Conservation (phyloP, 2,329 filamentous ascomycete genomes). For the Colletotrichum cuscutae region DNA sequence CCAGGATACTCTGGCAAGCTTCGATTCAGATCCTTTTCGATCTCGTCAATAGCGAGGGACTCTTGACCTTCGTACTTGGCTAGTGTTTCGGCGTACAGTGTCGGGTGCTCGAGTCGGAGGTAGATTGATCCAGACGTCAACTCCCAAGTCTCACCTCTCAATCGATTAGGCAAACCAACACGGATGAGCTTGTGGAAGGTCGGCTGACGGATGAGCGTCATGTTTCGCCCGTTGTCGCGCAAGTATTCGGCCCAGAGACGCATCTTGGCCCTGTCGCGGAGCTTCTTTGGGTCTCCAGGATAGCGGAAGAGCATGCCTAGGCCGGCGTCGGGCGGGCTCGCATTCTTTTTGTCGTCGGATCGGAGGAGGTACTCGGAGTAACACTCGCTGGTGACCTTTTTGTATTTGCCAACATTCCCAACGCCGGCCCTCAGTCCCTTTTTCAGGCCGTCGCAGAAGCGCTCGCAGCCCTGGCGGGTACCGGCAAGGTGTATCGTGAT, state of each 20-base stretch:
- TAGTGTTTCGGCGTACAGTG: conserved; percentile 84
- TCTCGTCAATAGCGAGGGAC: conserved; percentile 97
- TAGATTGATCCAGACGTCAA: conserved; percentile 92
- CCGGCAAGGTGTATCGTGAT: conserved; percentile 93
- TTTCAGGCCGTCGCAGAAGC: conserved; percentile 96
- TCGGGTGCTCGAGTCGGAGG: conserved; percentile 86
- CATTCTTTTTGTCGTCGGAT: conserved; percentile 69
- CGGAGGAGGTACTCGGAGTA: conserved; percentile 89
- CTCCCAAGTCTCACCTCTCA: conserved; percentile 97
- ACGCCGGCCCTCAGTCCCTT: conserved; percentile 88
- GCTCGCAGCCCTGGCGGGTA: conserved; percentile 87
- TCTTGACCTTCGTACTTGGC: conserved; percentile 85
- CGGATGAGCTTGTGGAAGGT: conserved; percentile 98
- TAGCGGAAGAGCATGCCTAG: conserved; percentile 94
- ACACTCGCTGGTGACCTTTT: conserved; percentile 82
- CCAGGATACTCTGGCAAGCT: conserved; percentile 97
- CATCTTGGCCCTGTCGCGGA: conserved; percentile 97
- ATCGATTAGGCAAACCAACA: conserved; percentile 91
- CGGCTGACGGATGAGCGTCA: conserved; percentile 91
- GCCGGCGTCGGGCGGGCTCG: conserved; percentile 86
- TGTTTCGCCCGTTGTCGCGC: conserved; percentile 92
- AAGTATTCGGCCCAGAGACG: conserved; percentile 97
- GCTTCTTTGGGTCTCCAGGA: conserved; percentile 92
- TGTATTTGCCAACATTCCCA: conserved; percentile 86
- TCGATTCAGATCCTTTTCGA: conserved; percentile 97